A percentile compares a stretch with the other conserved stretches of the same genome.
phyloP scores from a whole-genome alignment of 257 asterid species.

The Salvia miltiorrhiza region DNA sequence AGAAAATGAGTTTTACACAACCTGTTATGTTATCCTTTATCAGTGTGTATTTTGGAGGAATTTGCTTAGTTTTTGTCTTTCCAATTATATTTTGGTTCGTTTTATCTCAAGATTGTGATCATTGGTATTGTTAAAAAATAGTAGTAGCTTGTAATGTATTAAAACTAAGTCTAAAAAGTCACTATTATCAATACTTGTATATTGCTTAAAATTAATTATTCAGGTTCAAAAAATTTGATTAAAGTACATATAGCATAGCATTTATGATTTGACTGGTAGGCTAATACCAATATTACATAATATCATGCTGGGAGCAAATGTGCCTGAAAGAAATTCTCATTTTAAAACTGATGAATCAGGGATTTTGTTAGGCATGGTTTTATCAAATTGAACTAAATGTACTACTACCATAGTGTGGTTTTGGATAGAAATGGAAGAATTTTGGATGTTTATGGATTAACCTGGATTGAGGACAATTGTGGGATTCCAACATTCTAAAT shows the following conservation, averaged over 20 bases:
- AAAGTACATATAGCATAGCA: not conserved
- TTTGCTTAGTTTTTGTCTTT: not conserved
- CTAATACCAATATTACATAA: not conserved
- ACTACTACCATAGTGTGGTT: not conserved
- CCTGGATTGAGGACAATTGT: not conserved
- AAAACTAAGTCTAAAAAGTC: not conserved
- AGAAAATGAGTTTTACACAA: not conserved
- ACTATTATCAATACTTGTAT: not conserved
- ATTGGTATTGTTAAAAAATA: not conserved
- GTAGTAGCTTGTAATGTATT: not conserved
- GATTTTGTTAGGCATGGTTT: not conserved
- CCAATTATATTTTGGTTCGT: not conserved
- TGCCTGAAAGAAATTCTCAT: not conserved
- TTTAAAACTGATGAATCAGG: not conserved
- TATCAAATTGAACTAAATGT: not conserved
- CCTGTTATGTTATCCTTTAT: not conserved
- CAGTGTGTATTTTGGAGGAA: not conserved
- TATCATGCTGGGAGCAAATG: no score
- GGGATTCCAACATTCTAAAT: not conserved
- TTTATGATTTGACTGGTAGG: not conserved
- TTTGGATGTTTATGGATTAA: not conserved
- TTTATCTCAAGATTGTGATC: not conserved
- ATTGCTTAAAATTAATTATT: not conserved
- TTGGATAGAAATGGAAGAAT: not conserved
- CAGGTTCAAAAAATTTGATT: not conserved